These are phyloP conservation scores for Diaporthe aspalathi DNA, from an alignment of 2,329 filamentous ascomycete species.

Conservation along the genomic window DNA sequence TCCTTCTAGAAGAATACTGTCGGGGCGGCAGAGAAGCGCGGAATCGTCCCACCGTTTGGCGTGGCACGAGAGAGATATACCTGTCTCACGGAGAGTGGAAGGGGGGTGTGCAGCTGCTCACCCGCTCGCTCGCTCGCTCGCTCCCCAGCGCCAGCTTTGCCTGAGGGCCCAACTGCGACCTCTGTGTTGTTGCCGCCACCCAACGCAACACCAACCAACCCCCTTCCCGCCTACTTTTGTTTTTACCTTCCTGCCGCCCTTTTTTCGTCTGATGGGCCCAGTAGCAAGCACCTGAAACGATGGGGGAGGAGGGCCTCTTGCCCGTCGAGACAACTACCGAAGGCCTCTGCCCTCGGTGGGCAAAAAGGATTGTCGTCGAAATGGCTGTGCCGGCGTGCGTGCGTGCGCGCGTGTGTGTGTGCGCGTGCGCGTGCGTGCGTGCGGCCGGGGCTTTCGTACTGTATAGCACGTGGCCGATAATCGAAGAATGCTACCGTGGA, in stretches of 20 bases:
- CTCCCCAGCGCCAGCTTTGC: neutral
- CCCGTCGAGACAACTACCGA: constrained; percentile 20
- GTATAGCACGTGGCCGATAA: constrained; percentile 28
- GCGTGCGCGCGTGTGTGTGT: too few relatives aligned
- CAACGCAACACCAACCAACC: neutral
- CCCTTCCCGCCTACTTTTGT: neutral
- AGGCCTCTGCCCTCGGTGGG: neutral
- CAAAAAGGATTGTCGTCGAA: constrained; percentile 10
- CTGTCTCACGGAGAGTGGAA: constrained; percentile 11
- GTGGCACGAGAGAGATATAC: constrained; percentile 30
- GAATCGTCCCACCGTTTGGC: constrained; percentile 13
- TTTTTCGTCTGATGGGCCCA: neutral
- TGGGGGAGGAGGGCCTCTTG: neutral
- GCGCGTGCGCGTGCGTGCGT: too few relatives aligned
- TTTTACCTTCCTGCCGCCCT: neutral
- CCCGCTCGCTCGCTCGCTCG: neutral
- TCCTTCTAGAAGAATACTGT: constrained; percentile 21
- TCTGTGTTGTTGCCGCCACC: constrained; percentile 16
- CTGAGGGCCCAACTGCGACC: neutral
- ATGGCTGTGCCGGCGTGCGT: too few relatives aligned
- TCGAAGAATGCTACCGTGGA: constrained; percentile 2
- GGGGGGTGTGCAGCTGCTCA: neutral
- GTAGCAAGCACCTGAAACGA: neutral
- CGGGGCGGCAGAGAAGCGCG: constrained; percentile 22
- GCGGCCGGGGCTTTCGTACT: neutral